Percentiles rank a stretch among this genome's conserved stretches.
Conservation (phyloP, 768 basidiomycete genomes). For the Suillus hirtellus region DNA sequence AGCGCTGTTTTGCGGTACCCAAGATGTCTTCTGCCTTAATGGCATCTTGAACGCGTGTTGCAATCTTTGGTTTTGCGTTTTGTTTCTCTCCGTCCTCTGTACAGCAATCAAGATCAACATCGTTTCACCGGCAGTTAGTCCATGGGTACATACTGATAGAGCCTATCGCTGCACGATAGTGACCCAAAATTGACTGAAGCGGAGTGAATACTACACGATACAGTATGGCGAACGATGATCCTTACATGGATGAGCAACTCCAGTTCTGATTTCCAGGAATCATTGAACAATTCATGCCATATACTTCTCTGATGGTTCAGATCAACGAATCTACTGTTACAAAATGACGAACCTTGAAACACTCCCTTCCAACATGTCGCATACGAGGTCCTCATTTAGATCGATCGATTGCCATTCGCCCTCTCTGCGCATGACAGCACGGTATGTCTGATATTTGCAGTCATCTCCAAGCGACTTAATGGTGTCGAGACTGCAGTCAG, state of each 20-base stretch:
- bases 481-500: background rate
- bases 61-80: background rate
- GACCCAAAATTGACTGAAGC: background rate
- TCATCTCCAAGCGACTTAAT: background rate
- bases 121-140: background rate
- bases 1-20: background rate
- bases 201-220: background rate
- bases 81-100: background rate
- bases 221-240: too few relatives aligned
- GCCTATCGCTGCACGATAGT: background rate
- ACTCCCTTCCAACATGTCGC: background rate
- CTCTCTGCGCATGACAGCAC: background rate
- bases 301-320: background rate
- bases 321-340: background rate
- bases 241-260: background rate
- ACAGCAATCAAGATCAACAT: background rate
- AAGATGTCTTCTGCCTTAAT: background rate
- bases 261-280: background rate
- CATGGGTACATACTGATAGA: background rate
- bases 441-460: background rate
- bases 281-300: background rate
- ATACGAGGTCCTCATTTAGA: background rate
- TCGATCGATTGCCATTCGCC: background rate
- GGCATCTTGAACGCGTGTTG: background rate
- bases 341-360: background rate